Evolutionary conservation across 2,329 filamentous ascomycete species (phyloP).

Genomic region (Pseudonectria foliicola): DNA sequence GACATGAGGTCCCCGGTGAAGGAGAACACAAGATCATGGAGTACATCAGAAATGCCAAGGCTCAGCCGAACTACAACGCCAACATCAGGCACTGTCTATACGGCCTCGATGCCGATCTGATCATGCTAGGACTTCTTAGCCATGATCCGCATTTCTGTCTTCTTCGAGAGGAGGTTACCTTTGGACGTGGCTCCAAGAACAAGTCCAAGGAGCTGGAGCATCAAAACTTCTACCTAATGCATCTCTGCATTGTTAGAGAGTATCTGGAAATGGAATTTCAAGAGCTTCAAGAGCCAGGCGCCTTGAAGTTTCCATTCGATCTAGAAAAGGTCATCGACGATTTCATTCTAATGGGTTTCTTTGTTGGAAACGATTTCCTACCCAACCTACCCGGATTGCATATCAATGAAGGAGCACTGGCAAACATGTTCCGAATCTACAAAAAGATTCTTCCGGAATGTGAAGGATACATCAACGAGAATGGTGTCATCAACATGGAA

Average conservation of each 20-base stretch:
- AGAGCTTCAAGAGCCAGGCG: conserved; percentile 69
- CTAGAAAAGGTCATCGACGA: conserved; percentile 97
- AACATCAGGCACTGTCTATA: conserved; percentile 97
- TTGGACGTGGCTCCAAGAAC: conserved; percentile 77
- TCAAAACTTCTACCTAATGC: conserved; percentile 96
- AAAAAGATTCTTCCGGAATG: conserved; percentile 81
- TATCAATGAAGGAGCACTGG: conserved; percentile 95
- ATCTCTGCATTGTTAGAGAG: conserved; percentile 94
- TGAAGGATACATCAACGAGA: conserved; percentile 93
- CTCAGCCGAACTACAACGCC: conserved; percentile 83
- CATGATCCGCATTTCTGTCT: conserved; percentile 98
- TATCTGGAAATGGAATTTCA: conserved; percentile 97
- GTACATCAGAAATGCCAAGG: conserved; percentile 96
- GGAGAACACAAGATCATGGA: conserved; percentile 99
- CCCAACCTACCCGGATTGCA: conserved; percentile 93
- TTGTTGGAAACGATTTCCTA: conserved; percentile 98
- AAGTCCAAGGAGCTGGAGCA: conserved; percentile 97
- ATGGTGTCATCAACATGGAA: conserved; percentile 81
- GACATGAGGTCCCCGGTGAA: conserved; percentile 95
- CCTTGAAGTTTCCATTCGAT: conserved; percentile 73
- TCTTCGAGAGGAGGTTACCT: conserved; percentile 94
- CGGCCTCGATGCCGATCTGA: conserved; percentile 92
- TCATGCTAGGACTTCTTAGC: conserved; percentile 95
- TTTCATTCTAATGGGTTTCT: conserved; percentile 99
- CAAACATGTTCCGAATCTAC: conserved; percentile 96